phyloP scores from a whole-genome alignment of 2,329 filamentous ascomycete species.

The Aspergillus fumigatus region DNA sequence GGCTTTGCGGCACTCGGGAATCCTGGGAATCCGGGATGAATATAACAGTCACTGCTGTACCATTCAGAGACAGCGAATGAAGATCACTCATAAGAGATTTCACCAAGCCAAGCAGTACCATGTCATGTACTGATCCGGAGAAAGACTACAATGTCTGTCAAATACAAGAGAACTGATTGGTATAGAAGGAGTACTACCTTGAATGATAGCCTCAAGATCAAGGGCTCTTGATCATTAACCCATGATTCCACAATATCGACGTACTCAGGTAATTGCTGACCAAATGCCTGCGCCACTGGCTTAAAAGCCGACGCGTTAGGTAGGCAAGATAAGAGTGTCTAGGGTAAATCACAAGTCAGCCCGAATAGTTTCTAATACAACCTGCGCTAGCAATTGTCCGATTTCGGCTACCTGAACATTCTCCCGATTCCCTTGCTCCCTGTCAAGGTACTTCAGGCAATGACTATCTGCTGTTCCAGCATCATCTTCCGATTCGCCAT shows the following conservation, averaged over 20 bases:
- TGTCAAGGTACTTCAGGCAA: not conserved
- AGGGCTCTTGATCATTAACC: conserved; percentile 21
- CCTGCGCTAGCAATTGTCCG: not conserved
- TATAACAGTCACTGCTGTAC: conserved; percentile 54
- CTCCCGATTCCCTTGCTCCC: not conserved
- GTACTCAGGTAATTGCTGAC: conserved; percentile 31
- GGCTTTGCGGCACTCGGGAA: not conserved
- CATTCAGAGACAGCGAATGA: conserved; percentile 45
- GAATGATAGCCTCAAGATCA: conserved; percentile 24
- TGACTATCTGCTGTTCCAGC: not conserved
- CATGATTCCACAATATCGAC: conserved; percentile 28
- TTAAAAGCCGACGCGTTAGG: conserved; percentile 16
- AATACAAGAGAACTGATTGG: conserved; percentile 9
- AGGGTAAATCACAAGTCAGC: not conserved
- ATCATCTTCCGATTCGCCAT: not conserved
- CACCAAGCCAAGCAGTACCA: conserved; percentile 42
- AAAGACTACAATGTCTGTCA: conserved; percentile 14
- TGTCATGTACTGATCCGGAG: conserved; percentile 4
- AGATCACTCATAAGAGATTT: conserved; percentile 44
- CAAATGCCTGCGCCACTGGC: conserved; percentile 4
- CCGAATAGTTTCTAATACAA: not conserved
- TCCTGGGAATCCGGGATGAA: conserved; percentile 41
- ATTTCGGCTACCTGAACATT: not conserved
- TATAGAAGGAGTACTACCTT: conserved; percentile 26
- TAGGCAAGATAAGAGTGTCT: conserved; percentile 21